Evolutionary conservation across 805 yeast genomes (phyloP), one percentile per base, ranked within the genome.

Genomic region (Wickerhamomyces bovis): DNA sequence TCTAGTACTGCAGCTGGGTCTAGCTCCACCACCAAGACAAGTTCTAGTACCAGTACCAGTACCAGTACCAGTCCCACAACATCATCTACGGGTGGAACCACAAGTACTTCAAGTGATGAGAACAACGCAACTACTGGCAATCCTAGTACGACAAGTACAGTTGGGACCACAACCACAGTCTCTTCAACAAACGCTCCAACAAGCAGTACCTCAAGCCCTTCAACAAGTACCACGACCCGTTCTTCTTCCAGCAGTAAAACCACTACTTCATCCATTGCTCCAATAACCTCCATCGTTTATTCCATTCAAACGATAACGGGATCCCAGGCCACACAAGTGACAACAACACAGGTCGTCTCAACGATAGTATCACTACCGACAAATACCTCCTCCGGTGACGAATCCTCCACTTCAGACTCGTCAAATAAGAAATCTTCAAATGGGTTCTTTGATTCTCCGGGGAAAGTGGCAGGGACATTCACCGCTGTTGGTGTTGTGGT

Each of bases 401-500:
- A n/a, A n/a, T 28, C 31, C 15, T 28, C 31, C 2, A 13, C 4
- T 13, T 28, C 31, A 4, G 11, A 28, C n/a, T 26, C 60, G 8
- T n/a, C 52, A 11, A 28, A 60, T 11, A 22, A 54, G 6, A 31
- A 31, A 46, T 39, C 57, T 3, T 41, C 48, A 55, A 58, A 57
- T 25, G 66, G 79, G 3, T 85, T 83, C 60, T 86, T 83, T 66
- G 71, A 76, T 46, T 69, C 77, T 36, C 75, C 74, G 33, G 92
- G 90, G 0, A 83, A 82, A 56, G 92, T 86, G 1, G 94, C 90
- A 0, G 95, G 94, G 2, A 81, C 85, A 0, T 85, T 85, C 63
- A 76, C 82, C 2, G 89, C 77, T 0, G 94, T 86, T 18, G 94
- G 89, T 1, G 52, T 86, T 4, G 82, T 82, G 3, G 76, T 67